Conservation (phyloP, 2,329 filamentous ascomycete species). For the Macroventuria anomochaeta region DNA sequence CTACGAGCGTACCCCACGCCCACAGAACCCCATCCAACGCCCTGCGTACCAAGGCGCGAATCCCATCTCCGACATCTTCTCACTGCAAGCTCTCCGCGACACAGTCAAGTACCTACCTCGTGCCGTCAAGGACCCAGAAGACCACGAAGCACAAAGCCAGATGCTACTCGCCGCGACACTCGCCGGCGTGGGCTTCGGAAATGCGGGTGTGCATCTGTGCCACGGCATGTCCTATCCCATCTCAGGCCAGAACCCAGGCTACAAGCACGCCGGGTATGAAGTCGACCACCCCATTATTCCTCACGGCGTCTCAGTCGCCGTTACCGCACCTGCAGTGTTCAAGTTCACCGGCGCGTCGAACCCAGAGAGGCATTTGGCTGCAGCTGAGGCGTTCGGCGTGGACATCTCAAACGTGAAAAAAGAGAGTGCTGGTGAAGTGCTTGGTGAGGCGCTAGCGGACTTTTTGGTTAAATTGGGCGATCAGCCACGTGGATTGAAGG, state of each 20-base stretch:
- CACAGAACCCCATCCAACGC: conserved; percentile 85
- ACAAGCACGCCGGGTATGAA: conserved; percentile 86
- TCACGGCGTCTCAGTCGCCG: conserved; percentile 93
- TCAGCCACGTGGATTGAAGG: conserved; percentile 85
- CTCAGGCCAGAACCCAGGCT: conserved; percentile 90
- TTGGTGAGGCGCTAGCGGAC: conserved; percentile 79
- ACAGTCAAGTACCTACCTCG: conserved; percentile 93
- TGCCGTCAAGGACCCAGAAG: conserved; percentile 84
- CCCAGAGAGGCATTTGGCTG: conserved; percentile 86
- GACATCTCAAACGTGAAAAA: conserved; percentile 86
- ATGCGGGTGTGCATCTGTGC: conserved; percentile 91
- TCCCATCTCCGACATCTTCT: conserved; percentile 97
- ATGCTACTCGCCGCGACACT: conserved; percentile 96
- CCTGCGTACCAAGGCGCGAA: conserved; percentile 98
- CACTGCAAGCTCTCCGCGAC: conserved; percentile 78
- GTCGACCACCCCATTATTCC: conserved; percentile 82
- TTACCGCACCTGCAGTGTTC: conserved; percentile 93
- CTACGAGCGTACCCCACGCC: conserved; percentile 81
- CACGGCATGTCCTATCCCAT: conserved; percentile 98
- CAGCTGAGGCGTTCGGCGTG: conserved; percentile 88
- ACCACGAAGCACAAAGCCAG: conserved; percentile 88
- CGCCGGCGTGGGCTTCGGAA: conserved; percentile 95
- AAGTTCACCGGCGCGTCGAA: conserved; percentile 90
- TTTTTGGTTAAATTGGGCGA: conserved; percentile 87
- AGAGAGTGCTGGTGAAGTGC: conserved; percentile 86